phyloP scores from a whole-genome alignment of 139 green algal genomes.

The Yamagishiella unicocca region DNA sequence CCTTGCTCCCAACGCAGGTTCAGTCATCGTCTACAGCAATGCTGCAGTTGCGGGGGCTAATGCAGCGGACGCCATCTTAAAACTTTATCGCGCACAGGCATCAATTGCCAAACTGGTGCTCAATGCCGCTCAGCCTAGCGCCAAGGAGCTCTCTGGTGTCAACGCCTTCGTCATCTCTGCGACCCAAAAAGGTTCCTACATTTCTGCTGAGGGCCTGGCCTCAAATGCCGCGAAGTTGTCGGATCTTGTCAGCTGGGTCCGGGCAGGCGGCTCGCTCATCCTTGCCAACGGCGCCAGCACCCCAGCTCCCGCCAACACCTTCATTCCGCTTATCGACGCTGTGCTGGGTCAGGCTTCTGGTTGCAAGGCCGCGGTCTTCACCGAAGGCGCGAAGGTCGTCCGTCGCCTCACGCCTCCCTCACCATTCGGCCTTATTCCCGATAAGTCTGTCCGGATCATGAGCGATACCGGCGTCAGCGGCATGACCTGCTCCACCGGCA shows the following conservation, averaged over 20 bases:
- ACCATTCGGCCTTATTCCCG: not conserved
- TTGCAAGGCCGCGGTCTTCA: not conserved
- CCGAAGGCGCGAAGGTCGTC: not conserved
- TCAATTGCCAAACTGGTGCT: too few species aligned
- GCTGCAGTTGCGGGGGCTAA: not conserved
- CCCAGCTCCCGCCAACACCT: conserved; percentile 5
- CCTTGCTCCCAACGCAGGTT: too few species aligned
- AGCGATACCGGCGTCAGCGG: not conserved
- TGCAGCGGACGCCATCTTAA: not conserved
- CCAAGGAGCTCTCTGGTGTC: not conserved
- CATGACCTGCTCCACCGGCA: not conserved
- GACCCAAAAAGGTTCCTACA: not conserved
- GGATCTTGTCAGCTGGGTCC: not conserved
- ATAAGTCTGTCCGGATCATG: not conserved
- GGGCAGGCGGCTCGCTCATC: not conserved
- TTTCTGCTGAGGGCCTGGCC: not conserved
- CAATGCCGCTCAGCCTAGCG: conserved; percentile 16
- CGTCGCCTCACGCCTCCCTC: not conserved
- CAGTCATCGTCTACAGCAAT: conserved; percentile 18
- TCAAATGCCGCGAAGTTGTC: not conserved
- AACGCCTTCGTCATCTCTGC: conserved; percentile 15
- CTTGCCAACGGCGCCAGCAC: conserved; percentile 8
- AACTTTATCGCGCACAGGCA: too few species aligned
- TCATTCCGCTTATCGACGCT: not conserved
- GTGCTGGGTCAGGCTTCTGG: not conserved